Evolutionary conservation across 1,139 yeast species (phyloP).

Genomic region (Nematodospora anomalae): DNA sequence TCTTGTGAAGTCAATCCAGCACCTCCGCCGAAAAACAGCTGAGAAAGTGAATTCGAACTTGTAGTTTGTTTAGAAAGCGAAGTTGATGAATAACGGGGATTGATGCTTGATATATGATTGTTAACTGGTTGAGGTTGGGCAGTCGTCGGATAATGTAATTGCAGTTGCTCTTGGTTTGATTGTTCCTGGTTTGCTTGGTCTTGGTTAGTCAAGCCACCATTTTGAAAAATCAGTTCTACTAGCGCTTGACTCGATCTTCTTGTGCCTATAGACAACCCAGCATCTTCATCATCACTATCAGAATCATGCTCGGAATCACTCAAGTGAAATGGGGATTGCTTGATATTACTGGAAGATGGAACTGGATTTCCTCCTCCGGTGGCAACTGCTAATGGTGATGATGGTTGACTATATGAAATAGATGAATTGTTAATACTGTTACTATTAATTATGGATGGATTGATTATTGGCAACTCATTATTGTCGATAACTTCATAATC

Average conservation of each 20-base stretch:
- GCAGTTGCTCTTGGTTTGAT: constrained; percentile 13
- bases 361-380: constrained; percentile 1
- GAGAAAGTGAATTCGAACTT: constrained; percentile 40
- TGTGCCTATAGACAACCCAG: constrained; percentile 43
- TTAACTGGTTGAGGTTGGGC: constrained; percentile 25
- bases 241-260: constrained; percentile 46
- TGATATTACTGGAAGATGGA: constrained; percentile 5
- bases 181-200: constrained; percentile 15
- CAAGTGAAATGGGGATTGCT: constrained; percentile 18
- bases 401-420: constrained; percentile 10
- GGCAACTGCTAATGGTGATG: constrained; percentile 11
- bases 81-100: constrained; percentile 37
- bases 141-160: constrained; percentile 2
- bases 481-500: constrained; percentile 36
- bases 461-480: constrained; percentile 22
- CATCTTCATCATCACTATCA: constrained; percentile 25
- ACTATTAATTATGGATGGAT: constrained; percentile 21
- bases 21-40: constrained; percentile 29
- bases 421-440: constrained; percentile 15
- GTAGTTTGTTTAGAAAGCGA: constrained; percentile 43
- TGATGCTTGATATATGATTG: constrained; percentile 29
- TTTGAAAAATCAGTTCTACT: constrained; percentile 45
- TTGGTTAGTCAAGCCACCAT: not conserved
- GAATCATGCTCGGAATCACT: constrained; percentile 23
- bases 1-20: constrained; percentile 6